Base-by-base conservation (phyloP, 2,329 filamentous ascomycete species). In the Pezicula radicicola region DNA sequence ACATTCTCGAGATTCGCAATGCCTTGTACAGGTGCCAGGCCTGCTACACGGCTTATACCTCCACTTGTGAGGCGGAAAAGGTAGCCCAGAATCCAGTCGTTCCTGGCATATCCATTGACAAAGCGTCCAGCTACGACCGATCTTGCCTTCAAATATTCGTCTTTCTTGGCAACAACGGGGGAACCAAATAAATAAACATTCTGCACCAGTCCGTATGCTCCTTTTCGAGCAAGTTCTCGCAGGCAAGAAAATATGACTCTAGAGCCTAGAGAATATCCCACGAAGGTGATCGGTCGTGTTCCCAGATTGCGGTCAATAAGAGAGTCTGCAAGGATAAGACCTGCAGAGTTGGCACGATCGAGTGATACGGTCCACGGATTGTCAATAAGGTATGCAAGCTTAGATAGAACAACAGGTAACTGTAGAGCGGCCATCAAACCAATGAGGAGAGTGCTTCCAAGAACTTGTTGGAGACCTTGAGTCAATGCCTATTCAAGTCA, bases 351-450 rank as follows among this genome's bases (percentile, higher is more conserved):
- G 28, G 94, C 94, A 62, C 94, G 85, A 63, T 94, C 91, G 46
- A 96, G 81, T 1, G 94, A 97, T n/a, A 97, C 92, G 25, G 88
- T 91, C 94, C 94, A 99, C 0, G 94, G 94, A 65, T 99, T 99
- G 70, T 99, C 94, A 59, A 99, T 97, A 18, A 99, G 79, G 66
- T 99, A 99, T 1, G 93, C 85, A 9, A 99, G 81, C 68, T 99
- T 99, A 0, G 93, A 92, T 42, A 99, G 75, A 27, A 97, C 87
- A 40, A 99, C 83, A 2, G 94, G 94, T n/a, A 97, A 75, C 68
- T 95, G 91, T 48, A 99, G 76, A 33, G 92, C 91, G 39, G 92
- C 88, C 93, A 99, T 97, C 30, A 99, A 76, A 59, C 87, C 84
- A 48, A 92, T 84, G 15, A 99, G 76, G 48, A 99, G 87, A 0